Evolutionary conservation across 352 stramenopile genomes (phyloP).

Genomic region (Globisporangium solare): DNA sequence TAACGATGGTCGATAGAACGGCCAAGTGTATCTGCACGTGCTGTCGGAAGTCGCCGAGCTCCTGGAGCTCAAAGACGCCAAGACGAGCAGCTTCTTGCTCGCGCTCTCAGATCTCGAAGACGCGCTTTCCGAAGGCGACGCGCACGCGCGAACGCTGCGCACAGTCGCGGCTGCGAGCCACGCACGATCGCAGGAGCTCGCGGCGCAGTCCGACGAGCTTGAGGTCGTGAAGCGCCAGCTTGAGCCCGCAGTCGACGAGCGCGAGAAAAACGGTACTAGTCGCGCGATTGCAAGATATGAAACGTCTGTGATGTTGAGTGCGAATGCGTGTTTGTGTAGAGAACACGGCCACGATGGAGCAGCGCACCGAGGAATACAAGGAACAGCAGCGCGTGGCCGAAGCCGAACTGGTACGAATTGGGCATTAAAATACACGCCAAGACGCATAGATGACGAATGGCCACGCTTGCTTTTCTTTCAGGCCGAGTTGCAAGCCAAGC

Average conservation of each 20-base stretch:
- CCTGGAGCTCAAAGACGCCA: conserved; percentile 31
- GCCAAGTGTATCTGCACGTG: conserved; percentile 39
- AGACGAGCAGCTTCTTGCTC: conserved; percentile 32
- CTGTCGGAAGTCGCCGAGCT: conserved; percentile 38
- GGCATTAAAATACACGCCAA: background rate
- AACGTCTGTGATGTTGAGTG: background rate
- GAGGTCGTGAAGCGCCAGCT: conserved; percentile 24
- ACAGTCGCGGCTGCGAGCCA: conserved; percentile 1
- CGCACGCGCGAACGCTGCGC: conserved; percentile 9
- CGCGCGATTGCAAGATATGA: background rate
- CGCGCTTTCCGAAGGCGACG: conserved; percentile 12
- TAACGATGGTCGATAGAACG: conserved; percentile 23
- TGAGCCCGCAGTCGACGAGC: conserved; percentile 21
- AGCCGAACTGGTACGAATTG: conserved; percentile 25
- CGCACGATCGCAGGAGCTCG: conserved; percentile 24
- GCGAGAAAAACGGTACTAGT: conserved; percentile 28
- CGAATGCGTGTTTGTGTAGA: conserved; percentile 15
- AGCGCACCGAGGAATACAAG: conserved; percentile 29
- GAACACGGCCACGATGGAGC: conserved; percentile 37
- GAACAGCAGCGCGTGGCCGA: conserved; percentile 27
- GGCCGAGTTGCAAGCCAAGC: conserved; percentile 15
- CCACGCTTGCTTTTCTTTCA: conserved; percentile 1
- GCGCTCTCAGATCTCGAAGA: conserved; percentile 26
- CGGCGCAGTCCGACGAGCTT: conserved; percentile 24
- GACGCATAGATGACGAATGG: background rate